Percentiles rank a stretch among this genome's conserved stretches.
Evolutionary conservation across 352 stramenopile genomes (phyloP).

Genomic region (Phytophthora meadii): DNA sequence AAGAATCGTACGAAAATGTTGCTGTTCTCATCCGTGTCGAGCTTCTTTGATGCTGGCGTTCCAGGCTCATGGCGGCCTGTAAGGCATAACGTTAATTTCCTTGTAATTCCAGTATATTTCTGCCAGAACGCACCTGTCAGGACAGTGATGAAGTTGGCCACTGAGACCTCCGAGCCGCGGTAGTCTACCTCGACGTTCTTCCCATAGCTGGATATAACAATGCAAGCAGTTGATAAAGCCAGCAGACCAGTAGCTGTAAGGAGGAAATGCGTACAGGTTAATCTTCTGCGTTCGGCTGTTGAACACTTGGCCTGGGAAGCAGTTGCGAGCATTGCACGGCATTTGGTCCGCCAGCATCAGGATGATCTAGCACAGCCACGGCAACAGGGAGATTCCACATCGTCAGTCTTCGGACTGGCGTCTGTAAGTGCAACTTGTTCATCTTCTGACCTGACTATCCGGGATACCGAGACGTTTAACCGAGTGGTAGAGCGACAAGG

Average conservation of each 20-base stretch:
- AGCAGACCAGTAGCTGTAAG: too few species aligned
- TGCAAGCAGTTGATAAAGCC: not conserved
- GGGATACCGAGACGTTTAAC: slow-evolving; percentile 93
- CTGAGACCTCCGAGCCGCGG: slow-evolving; percentile 95
- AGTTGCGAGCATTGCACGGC: slow-evolving; percentile 92
- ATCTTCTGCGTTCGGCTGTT: slow-evolving; percentile 91
- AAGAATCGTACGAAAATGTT: slow-evolving; percentile 81
- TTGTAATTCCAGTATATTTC: too few species aligned
- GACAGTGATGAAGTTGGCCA: slow-evolving; percentile 97
- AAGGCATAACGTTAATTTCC: not conserved
- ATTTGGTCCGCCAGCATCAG: slow-evolving; percentile 98
- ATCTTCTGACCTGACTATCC: slow-evolving; percentile 87
- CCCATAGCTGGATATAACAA: slow-evolving; percentile 63
- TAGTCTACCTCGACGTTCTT: slow-evolving; percentile 96
- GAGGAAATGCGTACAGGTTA: slow-evolving; percentile 60
- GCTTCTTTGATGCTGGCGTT: slow-evolving; percentile 89
- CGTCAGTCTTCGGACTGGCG: not conserved
- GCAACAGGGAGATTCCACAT: not conserved
- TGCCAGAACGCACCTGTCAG: slow-evolving; percentile 69
- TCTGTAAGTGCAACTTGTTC: not conserved
- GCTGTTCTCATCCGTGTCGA: slow-evolving; percentile 90
- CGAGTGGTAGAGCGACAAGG: slow-evolving; percentile 94
- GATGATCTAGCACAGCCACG: slow-evolving; percentile 78
- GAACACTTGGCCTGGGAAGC: slow-evolving; percentile 91
- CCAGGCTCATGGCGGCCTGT: slow-evolving; percentile 86